A percentile compares a stretch with the other conserved stretches of the same genome.
These are phyloP conservation scores for Stagonosporopsis cucurbitacearum DNA, from an alignment of 2,329 filamentous ascomycete species.

Conservation along the genomic window DNA sequence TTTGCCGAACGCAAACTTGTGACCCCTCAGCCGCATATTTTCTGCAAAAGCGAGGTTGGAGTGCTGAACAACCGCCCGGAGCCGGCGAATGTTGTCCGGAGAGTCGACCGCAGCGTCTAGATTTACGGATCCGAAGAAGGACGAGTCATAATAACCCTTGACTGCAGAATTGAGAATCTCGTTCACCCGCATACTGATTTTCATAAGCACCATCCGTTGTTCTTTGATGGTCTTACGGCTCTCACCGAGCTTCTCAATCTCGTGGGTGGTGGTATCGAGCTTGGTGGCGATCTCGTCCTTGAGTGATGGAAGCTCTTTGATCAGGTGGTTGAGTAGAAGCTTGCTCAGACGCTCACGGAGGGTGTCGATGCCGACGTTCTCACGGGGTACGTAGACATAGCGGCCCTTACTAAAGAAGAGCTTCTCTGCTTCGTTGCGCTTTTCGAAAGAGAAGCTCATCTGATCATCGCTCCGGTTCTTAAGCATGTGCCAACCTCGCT, in stretches of 20 bases:
- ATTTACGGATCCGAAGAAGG: not conserved
- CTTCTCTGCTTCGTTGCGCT: slow-evolving; percentile 43
- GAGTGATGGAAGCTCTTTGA: not conserved
- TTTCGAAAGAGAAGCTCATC: slow-evolving; percentile 11
- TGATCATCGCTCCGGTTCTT: slow-evolving; percentile 55
- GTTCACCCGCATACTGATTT: not conserved
- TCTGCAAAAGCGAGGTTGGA: not conserved
- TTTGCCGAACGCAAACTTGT: not conserved
- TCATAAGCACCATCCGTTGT: not conserved
- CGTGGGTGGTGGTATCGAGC: not conserved
- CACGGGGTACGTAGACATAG: not conserved
- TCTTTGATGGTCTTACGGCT: not conserved
- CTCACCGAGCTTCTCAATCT: not conserved
- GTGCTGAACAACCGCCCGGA: slow-evolving; percentile 2
- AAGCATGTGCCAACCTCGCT: slow-evolving; percentile 62
- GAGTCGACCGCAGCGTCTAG: not conserved
- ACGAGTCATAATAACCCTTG: not conserved
- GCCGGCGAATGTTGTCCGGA: not conserved
- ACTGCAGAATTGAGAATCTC: not conserved
- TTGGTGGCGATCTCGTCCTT: not conserved
- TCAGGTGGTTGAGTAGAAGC: not conserved
- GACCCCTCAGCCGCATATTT: not conserved
- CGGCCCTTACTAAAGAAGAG: slow-evolving; percentile 30
- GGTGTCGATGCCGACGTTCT: not conserved
- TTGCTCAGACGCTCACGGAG: not conserved